Evolutionary conservation across 768 basidiomycete genomes (phyloP).

Genomic region (Rubroboletus satanas): DNA sequence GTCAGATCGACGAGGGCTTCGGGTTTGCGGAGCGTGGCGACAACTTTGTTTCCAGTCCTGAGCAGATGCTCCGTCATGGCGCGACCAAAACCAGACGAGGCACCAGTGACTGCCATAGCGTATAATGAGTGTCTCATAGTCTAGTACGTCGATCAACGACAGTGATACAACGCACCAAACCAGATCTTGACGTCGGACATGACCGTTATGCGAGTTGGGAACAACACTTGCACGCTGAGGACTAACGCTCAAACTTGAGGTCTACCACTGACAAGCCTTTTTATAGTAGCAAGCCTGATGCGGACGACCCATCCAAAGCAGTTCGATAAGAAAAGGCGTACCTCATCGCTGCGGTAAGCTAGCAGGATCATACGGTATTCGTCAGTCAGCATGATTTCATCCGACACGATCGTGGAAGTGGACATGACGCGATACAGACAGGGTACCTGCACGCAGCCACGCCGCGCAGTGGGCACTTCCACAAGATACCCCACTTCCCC

Average conservation of each 20-base stretch:
- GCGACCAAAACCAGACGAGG: slow-evolving; percentile 39
- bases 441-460: too few species aligned
- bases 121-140: background rate
- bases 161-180: slow-evolving; percentile 9
- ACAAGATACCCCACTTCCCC: too few species aligned
- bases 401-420: too few species aligned
- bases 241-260: background rate
- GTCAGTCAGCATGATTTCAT: background rate
- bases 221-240: background rate
- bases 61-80: slow-evolving; percentile 33
- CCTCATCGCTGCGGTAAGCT: background rate
- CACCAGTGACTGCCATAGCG: slow-evolving; percentile 28
- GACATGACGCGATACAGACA: too few species aligned
- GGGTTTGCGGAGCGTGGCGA: slow-evolving; percentile 43
- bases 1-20: slow-evolving; percentile 28
- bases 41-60: slow-evolving; percentile 33
- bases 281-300: background rate
- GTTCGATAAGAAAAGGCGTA: background rate
- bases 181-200: slow-evolving; percentile 20
- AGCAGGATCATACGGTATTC: background rate
- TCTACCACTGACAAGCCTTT: too few species aligned
- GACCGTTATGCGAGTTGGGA: background rate
- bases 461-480: too few species aligned
- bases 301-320: background rate
- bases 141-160: background rate